A percentile compares a stretch with the other conserved stretches of the same genome.
phyloP scores from a whole-genome alignment of 768 basidiomycete species.

The Tricholoma bakamatsutake region DNA sequence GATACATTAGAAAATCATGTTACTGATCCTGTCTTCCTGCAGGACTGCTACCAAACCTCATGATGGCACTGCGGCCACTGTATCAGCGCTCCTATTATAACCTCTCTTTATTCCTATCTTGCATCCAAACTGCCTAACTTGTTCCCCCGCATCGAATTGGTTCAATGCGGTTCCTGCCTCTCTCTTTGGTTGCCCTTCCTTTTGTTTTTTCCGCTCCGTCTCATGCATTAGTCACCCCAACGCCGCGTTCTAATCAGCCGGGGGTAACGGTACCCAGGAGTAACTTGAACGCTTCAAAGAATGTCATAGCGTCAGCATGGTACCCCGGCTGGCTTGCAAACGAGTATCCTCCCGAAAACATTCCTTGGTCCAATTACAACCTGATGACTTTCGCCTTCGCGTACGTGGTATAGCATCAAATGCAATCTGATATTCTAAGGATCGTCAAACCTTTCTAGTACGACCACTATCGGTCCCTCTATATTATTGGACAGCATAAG shows the following conservation, averaged over 20 bases:
- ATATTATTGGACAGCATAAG: conserved; percentile 38
- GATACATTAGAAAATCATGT: too few species aligned
- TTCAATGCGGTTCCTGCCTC: too few species aligned
- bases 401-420: conserved; percentile 23
- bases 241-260: background rate
- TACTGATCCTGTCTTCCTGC: too few species aligned
- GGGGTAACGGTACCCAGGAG: background rate
- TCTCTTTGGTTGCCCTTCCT: too few species aligned
- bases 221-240: conserved; percentile 30
- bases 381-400: conserved; percentile 43
- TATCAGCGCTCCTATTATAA: too few species aligned
- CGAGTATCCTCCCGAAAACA: conserved; percentile 32
- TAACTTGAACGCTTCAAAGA: conserved; percentile 10
- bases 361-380: conserved; percentile 54
- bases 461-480: conserved; percentile 29
- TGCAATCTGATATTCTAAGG: background rate
- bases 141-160: too few species aligned
- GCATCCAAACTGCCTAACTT: too few species aligned
- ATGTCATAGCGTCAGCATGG: conserved; percentile 48
- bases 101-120: too few species aligned
- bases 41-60: too few species aligned
- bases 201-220: too few species aligned
- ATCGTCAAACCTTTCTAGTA: conserved; percentile 16
- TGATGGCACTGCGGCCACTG: too few species aligned
- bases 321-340: conserved; percentile 46